Evolutionary conservation across 495 filamentous ascomycete genomes (phyloP), one percentile per base, ranked within the genome.

Genomic region (Hypomontagnella submonticulosa): DNA sequence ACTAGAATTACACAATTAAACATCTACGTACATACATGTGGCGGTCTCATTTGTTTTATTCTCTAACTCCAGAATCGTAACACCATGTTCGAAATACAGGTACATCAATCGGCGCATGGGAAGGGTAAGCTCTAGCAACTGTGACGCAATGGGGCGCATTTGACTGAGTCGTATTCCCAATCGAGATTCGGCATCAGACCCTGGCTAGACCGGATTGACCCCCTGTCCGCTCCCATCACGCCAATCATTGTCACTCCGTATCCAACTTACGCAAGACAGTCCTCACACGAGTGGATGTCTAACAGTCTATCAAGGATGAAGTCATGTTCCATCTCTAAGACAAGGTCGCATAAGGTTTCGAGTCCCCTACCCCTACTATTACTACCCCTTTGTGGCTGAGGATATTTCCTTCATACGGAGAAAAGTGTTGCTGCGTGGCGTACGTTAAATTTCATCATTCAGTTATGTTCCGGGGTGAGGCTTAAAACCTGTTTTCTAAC

Each of bases 401-500:
- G 36, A n/a, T 18, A 12, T 48, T n/a, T n/a, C 49, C 16, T 44
- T 54, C 41, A 41, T 54, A 54, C 53, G 40, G 16, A 34, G 18
- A 16, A 3, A 3, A 51, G 30, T 23, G n/a, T 19, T 44, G 4
- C 18, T 12, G 41, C 41, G 63, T 57, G 47, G 44, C 59, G 42
- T 55, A 44, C 3, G 36, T 33, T 32, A 10, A 40, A 63, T 56
- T 60, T 63, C 60, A 63, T 63, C 60, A 60, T 63, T 42, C 32
- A 30, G 33, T n/a, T 42, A 9, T 43, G 16, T 54, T 50, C 23
- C 20, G 38, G 36, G 16, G 13, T 27, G 65, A 68, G 36, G 49
- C 58, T 59, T 38, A 50, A 68, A 68, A 63, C 60, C 54, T 69
- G 66, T 63, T 69, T 69, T 53, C 43, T 20, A 30, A 56, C 50